Evolutionary conservation across 306 rosid genomes (phyloP), one percentile per base, ranked within the genome.

Genomic region (Abrus pulchellus): DNA sequence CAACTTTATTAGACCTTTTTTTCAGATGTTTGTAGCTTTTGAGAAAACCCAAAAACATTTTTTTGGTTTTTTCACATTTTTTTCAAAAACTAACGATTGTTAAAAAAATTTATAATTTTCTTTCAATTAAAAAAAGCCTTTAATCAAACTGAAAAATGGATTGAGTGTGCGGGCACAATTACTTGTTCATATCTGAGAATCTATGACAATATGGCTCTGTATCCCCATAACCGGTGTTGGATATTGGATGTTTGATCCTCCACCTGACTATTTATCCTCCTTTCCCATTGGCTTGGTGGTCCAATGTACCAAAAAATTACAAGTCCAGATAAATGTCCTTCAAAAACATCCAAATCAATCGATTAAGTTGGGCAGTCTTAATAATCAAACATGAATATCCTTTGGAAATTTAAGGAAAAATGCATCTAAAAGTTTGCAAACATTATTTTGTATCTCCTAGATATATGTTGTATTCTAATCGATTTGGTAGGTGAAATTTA

Each of bases 401-500:
- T 10, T 14, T 9, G 30, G 70, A 45, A 68, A 20, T n/a, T 45
- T 57, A 68, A 54, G 59, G 70, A 55, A 79, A 79, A 32, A 28
- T 79, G 71, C 9, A 38, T 70, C 61, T 70, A 10, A 60, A 79
- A 34, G 14, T 33, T 43, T 48, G 70, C 77, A 70, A 62, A 68
- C 49, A n/a, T 27, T 9, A 49, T 74, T 32, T 60, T 47, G 53
- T 33, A 12, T 44, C 20, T 53, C 57, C 53, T 27, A 74, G 75
- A 59, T 59, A 13, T 11, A 53, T 11, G 59, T 80, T 68, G 59
- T 36, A 49, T 81, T 71, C 55, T 71, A 49, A 80, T 81, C 7
- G 8, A 45, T 65, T 73, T 67, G 63, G 50, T 48, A 54, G 64
- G 50, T 57, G 61, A 47, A 28, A 48, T 75, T 34, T 20, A 34